phyloP scores from a whole-genome alignment of 2,329 filamentous ascomycete genomes.

The Cordyceps cicadae region DNA sequence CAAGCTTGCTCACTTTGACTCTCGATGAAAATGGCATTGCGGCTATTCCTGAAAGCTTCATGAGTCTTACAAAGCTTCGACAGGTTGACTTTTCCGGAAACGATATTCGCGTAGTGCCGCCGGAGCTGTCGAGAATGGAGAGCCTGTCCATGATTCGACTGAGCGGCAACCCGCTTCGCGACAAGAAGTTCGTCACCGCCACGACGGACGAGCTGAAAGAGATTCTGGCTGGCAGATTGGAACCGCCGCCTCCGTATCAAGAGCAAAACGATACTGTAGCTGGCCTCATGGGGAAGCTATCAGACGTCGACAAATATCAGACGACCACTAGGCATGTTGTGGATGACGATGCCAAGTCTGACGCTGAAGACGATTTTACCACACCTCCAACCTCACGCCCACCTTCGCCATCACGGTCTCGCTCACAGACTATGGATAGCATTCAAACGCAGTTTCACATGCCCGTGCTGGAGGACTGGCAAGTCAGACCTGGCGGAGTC shows the following conservation, averaged over 20 bases:
- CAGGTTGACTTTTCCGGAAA: conserved; percentile 82
- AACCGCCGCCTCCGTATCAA: conserved; percentile 42
- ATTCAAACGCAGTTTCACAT: conserved; percentile 38
- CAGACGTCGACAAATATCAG: conserved; percentile 21
- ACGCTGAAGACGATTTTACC: conserved; percentile 45
- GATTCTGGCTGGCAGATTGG: conserved; percentile 57
- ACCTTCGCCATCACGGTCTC: conserved; percentile 39
- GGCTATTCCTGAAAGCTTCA: conserved; percentile 68
- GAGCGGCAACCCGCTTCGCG: conserved; percentile 80
- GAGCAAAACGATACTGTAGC: conserved; percentile 21
- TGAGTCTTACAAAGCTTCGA: conserved; percentile 56
- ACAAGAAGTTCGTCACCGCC: conserved; percentile 78
- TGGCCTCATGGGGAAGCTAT: conserved; percentile 22
- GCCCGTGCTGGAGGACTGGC: conserved; percentile 41
- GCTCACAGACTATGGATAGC: conserved; percentile 39
- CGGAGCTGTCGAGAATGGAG: conserved; percentile 73
- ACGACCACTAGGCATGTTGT: conserved; percentile 6
- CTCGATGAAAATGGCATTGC: conserved; percentile 76
- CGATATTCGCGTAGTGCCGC: conserved; percentile 66
- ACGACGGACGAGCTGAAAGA: conserved; percentile 74
- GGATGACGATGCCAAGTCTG: conserved; percentile 39
- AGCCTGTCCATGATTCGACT: conserved; percentile 66
- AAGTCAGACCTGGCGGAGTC: conserved; percentile 50
- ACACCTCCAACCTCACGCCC: conserved; percentile 49
- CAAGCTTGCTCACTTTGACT: conserved; percentile 60